A percentile compares a stretch with the other conserved stretches of the same genome.
Evolutionary conservation across 805 yeast species (phyloP).

Genomic region (Candida gorgasii): DNA sequence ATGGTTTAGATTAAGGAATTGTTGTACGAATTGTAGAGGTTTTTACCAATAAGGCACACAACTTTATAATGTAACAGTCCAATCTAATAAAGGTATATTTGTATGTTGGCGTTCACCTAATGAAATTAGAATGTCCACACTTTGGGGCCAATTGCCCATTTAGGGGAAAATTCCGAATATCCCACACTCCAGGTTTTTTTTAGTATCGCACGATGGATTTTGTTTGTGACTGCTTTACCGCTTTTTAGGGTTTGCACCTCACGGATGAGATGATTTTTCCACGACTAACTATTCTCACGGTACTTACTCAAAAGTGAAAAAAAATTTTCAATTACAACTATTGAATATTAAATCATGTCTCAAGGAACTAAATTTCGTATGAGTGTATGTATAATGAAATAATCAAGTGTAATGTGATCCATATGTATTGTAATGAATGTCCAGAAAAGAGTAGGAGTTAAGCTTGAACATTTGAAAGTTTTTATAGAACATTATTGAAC

Average conservation of each 20-base stretch:
- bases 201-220: background rate
- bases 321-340: constrained; percentile 7
- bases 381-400: constrained; percentile 76
- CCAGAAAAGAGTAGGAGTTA: no score
- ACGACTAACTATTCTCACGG: constrained; percentile 1
- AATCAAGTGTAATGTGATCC: no score
- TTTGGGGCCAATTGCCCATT: background rate
- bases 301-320: constrained; percentile 4
- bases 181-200: background rate
- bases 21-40: no score
- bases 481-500: no score
- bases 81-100: no score
- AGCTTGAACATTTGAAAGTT: no score
- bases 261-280: background rate
- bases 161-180: background rate
- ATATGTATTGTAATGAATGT: no score
- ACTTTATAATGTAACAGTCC: no score
- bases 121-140: background rate
- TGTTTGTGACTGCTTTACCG: constrained; percentile 1
- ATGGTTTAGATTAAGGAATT: no score
- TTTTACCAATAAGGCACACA: no score
- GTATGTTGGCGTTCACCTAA: no score
- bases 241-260: constrained; percentile 8
- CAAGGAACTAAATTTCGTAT: constrained; percentile 99
- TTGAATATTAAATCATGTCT: constrained; percentile 34